Percentiles rank a stretch among this genome's conserved stretches.
phyloP scores from a whole-genome alignment of 1,284 basidiomycete genomes.

The Leucoagaricus sp. region DNA sequence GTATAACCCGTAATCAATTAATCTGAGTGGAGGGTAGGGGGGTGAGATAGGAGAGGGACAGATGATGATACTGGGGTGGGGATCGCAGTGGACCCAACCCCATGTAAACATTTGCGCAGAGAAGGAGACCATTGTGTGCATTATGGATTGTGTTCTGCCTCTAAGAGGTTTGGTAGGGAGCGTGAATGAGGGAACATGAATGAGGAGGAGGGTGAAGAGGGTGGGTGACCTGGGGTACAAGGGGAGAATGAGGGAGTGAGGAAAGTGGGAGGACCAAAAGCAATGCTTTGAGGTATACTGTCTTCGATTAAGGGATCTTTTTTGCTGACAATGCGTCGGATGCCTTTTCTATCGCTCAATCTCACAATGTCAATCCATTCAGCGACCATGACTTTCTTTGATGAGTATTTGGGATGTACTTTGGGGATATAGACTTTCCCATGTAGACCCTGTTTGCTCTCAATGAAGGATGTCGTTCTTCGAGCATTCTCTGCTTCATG shows the following conservation, averaged over 20 bases:
- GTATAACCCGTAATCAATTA: conserved; percentile 90
- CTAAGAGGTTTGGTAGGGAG: conserved; percentile 42
- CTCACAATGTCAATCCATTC: conserved; percentile 87
- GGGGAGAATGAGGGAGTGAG: conserved; percentile 16
- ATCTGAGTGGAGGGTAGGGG: conserved; percentile 72
- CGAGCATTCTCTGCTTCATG: conserved; percentile 72
- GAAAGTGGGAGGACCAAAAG: conserved; percentile 17
- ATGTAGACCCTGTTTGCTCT: conserved; percentile 63
- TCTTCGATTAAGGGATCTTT: conserved; percentile 13
- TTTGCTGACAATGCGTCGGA: conserved; percentile 62
- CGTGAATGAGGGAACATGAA: no score
- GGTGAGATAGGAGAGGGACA: conserved; percentile 68
- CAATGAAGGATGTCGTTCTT: conserved; percentile 59
- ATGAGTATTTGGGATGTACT: conserved; percentile 74
- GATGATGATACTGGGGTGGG: conserved; percentile 83
- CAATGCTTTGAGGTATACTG: neutral
- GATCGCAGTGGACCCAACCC: conserved; percentile 86
- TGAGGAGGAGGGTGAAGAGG: conserved; percentile 17
- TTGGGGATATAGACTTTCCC: conserved; percentile 79
- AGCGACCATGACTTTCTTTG: conserved; percentile 79
- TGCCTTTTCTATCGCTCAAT: conserved; percentile 66
- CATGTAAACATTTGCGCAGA: conserved; percentile 85
- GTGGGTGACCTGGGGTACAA: conserved; percentile 10
- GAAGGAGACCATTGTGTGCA: conserved; percentile 84
- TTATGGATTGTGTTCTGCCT: conserved; percentile 65